Percentiles rank a stretch among this genome's conserved stretches.
These are phyloP conservation scores for Phyllosticta capitalensis DNA, from an alignment of 2,329 filamentous ascomycete species.

Conservation along the genomic window DNA sequence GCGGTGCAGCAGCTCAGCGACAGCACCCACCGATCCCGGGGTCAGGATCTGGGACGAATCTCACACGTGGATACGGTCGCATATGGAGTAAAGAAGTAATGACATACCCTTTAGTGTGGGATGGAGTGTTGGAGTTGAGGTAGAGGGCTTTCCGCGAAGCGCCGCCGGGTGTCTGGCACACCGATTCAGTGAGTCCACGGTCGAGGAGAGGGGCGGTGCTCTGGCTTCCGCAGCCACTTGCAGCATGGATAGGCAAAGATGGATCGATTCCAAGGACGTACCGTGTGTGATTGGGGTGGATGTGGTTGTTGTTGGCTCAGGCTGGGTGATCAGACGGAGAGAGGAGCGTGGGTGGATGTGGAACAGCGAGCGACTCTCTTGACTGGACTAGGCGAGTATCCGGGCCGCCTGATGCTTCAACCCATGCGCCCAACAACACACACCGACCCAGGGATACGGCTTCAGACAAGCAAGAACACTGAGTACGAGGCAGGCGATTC, in stretches of 20 bases:
- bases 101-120: conserved; percentile 23
- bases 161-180: conserved; percentile 20
- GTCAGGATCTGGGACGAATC: conserved; percentile 15
- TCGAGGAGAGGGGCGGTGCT: not conserved
- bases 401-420: conserved; percentile 10
- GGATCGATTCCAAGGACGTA: conserved; percentile 4
- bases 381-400: conserved; percentile 10
- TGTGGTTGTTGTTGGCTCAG: conserved; percentile 6
- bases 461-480: conserved; percentile 5
- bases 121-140: conserved; percentile 20
- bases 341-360: conserved; percentile 7
- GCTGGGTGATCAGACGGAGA: conserved; percentile 11
- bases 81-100: conserved; percentile 18
- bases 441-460: conserved; percentile 3
- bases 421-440: conserved; percentile 12
- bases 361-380: conserved; percentile 8
- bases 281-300: not conserved
- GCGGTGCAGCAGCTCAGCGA: conserved; percentile 20
- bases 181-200: conserved; percentile 11
- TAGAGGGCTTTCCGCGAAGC: conserved; percentile 27
- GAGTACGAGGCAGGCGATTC: conserved; percentile 1
- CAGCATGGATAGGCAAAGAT: not conserved
- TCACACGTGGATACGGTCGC: conserved; percentile 21
- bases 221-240: not conserved
- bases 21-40: not conserved